Conservation (phyloP, 306 rosid species). For the Prunus mongolica region DNA sequence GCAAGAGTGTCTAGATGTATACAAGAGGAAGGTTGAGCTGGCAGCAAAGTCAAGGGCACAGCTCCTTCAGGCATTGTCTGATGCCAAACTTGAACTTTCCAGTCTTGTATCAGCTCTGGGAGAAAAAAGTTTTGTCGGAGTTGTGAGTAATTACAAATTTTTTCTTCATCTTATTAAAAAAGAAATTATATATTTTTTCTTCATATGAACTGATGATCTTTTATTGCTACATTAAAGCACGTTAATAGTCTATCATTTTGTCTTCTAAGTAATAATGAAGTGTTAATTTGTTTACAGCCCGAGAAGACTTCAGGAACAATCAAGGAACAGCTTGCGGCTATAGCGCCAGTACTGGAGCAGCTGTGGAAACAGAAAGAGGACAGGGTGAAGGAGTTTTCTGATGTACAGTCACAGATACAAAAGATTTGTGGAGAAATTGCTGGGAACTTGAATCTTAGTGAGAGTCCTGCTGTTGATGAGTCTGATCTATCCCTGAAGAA, state of each 20-base stretch:
- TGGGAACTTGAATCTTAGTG: slow-evolving; percentile 56
- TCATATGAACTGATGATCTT: neutral
- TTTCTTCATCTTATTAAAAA: neutral
- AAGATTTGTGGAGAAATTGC: slow-evolving; percentile 92
- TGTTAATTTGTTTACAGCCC: slow-evolving; percentile 34
- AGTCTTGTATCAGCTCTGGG: slow-evolving; percentile 87
- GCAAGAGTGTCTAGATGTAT: slow-evolving; percentile 94
- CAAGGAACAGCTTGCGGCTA: slow-evolving; percentile 74
- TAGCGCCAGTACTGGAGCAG: slow-evolving; percentile 84
- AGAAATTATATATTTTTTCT: neutral
- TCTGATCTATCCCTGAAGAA: slow-evolving; percentile 80
- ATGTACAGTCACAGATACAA: slow-evolving; percentile 86
- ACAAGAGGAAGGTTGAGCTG: slow-evolving; percentile 92
- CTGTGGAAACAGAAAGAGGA: slow-evolving; percentile 90
- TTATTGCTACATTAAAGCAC: neutral
- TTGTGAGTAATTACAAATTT: slow-evolving; percentile 28
- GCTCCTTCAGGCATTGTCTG: slow-evolving; percentile 82
- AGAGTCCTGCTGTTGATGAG: slow-evolving; percentile 65
- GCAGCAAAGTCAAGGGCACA: slow-evolving; percentile 94
- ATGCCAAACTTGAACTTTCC: slow-evolving; percentile 76
- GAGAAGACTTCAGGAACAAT: slow-evolving; percentile 54
- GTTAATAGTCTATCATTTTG: neutral
- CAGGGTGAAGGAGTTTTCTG: slow-evolving; percentile 80
- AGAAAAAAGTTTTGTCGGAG: slow-evolving; percentile 53
- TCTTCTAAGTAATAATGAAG: neutral